Evolutionary conservation across 2,329 filamentous ascomycete genomes (phyloP), one percentile per base, ranked within the genome.

Genomic region (Trichoderma koningiopsis): DNA sequence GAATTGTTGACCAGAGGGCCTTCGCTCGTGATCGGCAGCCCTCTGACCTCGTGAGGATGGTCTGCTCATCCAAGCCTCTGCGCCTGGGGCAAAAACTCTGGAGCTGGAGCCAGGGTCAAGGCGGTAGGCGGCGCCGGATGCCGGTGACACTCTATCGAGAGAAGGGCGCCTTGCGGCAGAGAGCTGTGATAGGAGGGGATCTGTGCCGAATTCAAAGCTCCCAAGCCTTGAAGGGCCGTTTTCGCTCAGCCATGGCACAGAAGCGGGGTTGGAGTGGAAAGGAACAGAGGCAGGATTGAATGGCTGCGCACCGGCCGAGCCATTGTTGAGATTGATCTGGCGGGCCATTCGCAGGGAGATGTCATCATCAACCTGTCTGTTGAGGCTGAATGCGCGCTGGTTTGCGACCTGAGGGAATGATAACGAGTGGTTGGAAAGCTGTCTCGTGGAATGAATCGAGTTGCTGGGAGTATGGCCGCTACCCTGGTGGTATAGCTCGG

Each of bases 191-290:
- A 74, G 67, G 16, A 80, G 65, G 19, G 73, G 57, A 8, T 83
- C 81, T 16, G 75, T 53, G 57, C 77, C 78, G 35, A 77, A 43
- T 22, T 82, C 80, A 43, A 78, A 71, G 57, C 73, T 73, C 29
- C 71, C 77, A 67, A 77, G 74, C 19, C 77, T 73, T 22, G 76
- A 72, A 13, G 68, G 64, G 43, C 58, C 57, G 16, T 56, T 63
- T 16, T 83, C 79, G 8, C 63, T 49, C 60, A 77, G 77, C 84
- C 85, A 87, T 3, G 83, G 72, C 71, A 83, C 81, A 5, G 83
- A 83, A 8, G 77, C 79, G 1, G 84, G 82, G 71, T 86, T 85
- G 71, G 83, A 76, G 71, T 83, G 82, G 72, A 85, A 85, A 6
- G 80, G 76, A 62, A 81, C 81, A 2, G 75, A 73, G 14, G 75